A percentile compares a stretch with the other conserved stretches of the same genome.
These are phyloP conservation scores for Aureobasidium sp. DNA, from an alignment of 2,329 filamentous ascomycete genomes.

Conservation along the genomic window DNA sequence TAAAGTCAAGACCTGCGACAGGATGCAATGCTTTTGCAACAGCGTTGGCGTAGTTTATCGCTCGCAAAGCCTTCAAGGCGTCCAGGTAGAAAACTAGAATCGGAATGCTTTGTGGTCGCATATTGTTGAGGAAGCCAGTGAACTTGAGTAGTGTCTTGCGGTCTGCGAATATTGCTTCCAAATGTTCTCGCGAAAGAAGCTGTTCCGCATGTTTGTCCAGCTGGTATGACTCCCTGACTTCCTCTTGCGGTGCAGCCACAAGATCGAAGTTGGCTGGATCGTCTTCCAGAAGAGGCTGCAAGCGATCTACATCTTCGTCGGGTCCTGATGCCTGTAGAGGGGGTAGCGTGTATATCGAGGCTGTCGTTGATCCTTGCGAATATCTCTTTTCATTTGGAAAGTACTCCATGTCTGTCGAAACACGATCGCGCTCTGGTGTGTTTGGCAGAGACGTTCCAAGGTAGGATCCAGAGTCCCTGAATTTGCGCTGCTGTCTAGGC, in stretches of 20 bases:
- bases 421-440: neutral
- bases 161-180: slow-evolving; percentile 58
- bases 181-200: slow-evolving; percentile 59
- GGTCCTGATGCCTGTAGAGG: slow-evolving; percentile 40
- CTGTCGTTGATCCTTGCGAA: neutral
- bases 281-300: slow-evolving; percentile 46
- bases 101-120: slow-evolving; percentile 56
- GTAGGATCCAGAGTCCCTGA: slow-evolving; percentile 7
- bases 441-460: neutral
- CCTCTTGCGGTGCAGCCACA: slow-evolving; percentile 34
- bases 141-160: slow-evolving; percentile 58
- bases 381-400: neutral
- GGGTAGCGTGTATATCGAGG: slow-evolving; percentile 24
- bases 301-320: slow-evolving; percentile 36
- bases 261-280: slow-evolving; percentile 51
- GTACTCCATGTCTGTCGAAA: neutral
- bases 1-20: slow-evolving; percentile 52
- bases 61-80: slow-evolving; percentile 61
- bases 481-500: neutral
- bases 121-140: slow-evolving; percentile 56
- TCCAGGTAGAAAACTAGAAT: slow-evolving; percentile 66
- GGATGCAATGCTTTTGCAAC: slow-evolving; percentile 55
- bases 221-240: slow-evolving; percentile 38
- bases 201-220: slow-evolving; percentile 59
- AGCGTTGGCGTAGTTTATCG: slow-evolving; percentile 64